Conservation (phyloP, 1,139 yeast genomes). For the Magnusiomyces magnusii region DNA sequence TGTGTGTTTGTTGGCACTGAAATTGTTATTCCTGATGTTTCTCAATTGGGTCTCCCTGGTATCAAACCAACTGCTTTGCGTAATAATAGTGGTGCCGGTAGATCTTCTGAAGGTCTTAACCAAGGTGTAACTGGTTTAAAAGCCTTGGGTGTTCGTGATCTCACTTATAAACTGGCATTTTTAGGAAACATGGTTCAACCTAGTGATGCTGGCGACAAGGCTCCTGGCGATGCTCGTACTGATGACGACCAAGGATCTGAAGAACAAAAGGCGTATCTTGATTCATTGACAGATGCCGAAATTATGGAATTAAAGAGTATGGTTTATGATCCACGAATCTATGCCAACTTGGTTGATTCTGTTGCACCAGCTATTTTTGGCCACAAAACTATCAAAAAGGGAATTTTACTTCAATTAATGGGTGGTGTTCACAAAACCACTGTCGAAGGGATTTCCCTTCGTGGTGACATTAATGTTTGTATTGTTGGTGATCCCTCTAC, state of each 20-base stretch:
- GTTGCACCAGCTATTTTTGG: constrained; percentile 98
- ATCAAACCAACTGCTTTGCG: constrained; percentile 78
- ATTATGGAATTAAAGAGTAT: constrained; percentile 77
- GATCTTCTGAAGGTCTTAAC: constrained; percentile 61
- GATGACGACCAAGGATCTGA: constrained; percentile 41
- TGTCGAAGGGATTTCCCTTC: constrained; percentile 85
- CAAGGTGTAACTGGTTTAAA: constrained; percentile 84
- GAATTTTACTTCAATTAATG: constrained; percentile 74
- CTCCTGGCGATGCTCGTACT: constrained; percentile 38
- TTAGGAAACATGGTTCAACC: constrained; percentile 75
- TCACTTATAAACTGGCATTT: constrained; percentile 87
- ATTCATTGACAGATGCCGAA: constrained; percentile 74
- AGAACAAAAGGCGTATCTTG: constrained; percentile 70
- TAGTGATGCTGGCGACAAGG: constrained; percentile 32
- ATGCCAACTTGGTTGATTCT: constrained; percentile 77
- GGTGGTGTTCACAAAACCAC: constrained; percentile 97
- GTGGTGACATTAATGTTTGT: constrained; percentile 97
- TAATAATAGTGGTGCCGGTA: constrained; percentile 53
- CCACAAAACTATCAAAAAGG: constrained; percentile 91
- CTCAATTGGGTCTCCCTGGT: constrained; percentile 96
- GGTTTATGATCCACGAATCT: constrained; percentile 86
- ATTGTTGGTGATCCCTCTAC: constrained; percentile 99
- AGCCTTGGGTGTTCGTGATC: constrained; percentile 86
- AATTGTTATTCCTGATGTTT: constrained; percentile 90
- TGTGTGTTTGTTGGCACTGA: constrained; percentile 94